Evolutionary conservation across 2,329 filamentous ascomycete species (phyloP).

Genomic region (Cercospora sp.): DNA sequence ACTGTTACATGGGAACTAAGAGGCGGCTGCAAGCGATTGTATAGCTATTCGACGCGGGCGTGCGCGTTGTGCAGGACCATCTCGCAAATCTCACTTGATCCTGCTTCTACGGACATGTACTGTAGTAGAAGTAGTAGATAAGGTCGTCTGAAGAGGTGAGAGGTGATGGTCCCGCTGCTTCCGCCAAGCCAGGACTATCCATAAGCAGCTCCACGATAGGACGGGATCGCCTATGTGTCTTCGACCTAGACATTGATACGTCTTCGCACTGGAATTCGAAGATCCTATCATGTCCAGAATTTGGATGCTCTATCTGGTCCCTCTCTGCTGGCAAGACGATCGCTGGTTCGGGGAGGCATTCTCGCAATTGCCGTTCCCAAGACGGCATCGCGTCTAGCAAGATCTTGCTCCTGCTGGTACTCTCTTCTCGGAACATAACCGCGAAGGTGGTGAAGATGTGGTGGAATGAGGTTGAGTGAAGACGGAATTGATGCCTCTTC

Average conservation of each 20-base stretch:
- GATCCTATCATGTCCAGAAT: background rate
- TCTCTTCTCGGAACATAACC: no score
- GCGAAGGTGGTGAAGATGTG: background rate
- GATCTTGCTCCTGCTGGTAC: no score
- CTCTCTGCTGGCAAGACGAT: background rate
- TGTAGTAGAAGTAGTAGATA: background rate
- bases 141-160: background rate
- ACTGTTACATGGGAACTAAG: background rate
- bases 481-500: conserved; percentile 9
- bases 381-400: no score
- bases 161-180: background rate
- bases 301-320: background rate
- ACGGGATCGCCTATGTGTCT: background rate
- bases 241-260: background rate
- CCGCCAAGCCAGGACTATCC: background rate
- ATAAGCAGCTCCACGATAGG: background rate
- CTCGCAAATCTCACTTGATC: background rate
- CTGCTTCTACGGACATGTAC: background rate
- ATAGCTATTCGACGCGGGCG: background rate
- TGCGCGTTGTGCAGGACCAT: background rate
- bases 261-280: background rate
- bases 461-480: background rate
- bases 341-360: background rate
- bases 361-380: no score
- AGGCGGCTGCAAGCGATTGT: background rate